Percentiles rank a stretch among this genome's conserved stretches.
phyloP scores from a whole-genome alignment of 2,329 filamentous ascomycete species.

The Teratosphaeria epicoccoides region DNA sequence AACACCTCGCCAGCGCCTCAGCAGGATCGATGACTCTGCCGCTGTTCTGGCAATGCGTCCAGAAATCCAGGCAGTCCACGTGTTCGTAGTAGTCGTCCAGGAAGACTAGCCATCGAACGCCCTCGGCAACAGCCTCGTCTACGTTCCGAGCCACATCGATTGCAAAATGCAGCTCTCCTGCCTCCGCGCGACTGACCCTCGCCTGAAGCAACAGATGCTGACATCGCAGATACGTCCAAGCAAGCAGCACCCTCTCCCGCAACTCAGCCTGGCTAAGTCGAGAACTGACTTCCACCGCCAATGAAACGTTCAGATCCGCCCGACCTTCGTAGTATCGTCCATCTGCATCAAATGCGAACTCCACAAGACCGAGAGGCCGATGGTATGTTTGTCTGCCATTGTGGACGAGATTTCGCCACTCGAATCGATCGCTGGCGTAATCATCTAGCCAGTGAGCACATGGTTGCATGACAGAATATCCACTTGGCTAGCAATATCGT shows the following conservation, averaged over 20 bases:
- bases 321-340: constrained; percentile 34
- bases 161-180: constrained; percentile 23
- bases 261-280: constrained; percentile 20
- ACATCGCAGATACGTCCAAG: constrained; percentile 31
- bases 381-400: constrained; percentile 1
- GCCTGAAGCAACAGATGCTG: constrained; percentile 31
- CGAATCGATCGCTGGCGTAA: constrained; percentile 7
- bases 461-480: neutral
- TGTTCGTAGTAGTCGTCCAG: constrained; percentile 28
- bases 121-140: constrained; percentile 24
- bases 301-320: constrained; percentile 33
- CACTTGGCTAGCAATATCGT: too few relatives aligned
- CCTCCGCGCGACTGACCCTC: constrained; percentile 11
- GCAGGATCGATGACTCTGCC: constrained; percentile 30
- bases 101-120: constrained; percentile 26
- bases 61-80: constrained; percentile 29
- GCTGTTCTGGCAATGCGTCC: constrained; percentile 33
- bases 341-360: constrained; percentile 36
- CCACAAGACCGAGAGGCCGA: constrained; percentile 32
- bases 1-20: constrained; percentile 28
- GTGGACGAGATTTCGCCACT: constrained; percentile 4
- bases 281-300: constrained; percentile 29
- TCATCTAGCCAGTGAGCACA: constrained; percentile 11
- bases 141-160: constrained; percentile 23
- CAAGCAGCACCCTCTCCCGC: constrained; percentile 26